Percentiles rank a stretch among this genome's conserved stretches.
These are phyloP conservation scores for Daldinia sp. DNA, from an alignment of 2,329 filamentous ascomycete genomes.

Conservation along the genomic window DNA sequence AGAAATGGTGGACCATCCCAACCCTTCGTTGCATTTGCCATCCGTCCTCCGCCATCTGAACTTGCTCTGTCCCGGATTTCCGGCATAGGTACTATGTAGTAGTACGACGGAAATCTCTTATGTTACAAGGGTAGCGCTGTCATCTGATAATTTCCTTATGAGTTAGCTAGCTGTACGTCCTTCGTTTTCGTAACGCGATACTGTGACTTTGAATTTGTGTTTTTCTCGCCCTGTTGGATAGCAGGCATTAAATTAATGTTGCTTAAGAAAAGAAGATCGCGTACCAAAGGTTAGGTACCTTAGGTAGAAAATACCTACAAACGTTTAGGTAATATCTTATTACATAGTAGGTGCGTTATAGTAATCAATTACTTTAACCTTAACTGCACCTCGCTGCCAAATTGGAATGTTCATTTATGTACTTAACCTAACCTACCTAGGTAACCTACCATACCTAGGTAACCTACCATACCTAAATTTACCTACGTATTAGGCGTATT, in stretches of 20 bases:
- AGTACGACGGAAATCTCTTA: conserved; percentile 37
- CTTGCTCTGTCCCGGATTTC: conserved; percentile 36
- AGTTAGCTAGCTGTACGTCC: conserved; percentile 27
- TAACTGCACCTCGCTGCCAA: conserved; percentile 4
- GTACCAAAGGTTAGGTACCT: background rate
- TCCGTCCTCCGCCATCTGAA: conserved; percentile 38
- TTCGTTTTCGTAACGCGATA: conserved; percentile 10
- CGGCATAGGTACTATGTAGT: conserved; percentile 22
- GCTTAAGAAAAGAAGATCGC: background rate
- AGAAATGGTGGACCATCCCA: conserved; percentile 8
- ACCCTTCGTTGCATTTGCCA: conserved; percentile 41
- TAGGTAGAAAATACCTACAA: too few species aligned
- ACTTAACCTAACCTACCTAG: background rate
- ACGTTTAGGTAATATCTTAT: too few species aligned
- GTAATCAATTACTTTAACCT: background rate
- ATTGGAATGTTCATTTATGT: background rate
- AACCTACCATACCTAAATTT: too few species aligned
- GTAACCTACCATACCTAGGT: too few species aligned
- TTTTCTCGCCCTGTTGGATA: background rate
- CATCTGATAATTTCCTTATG: conserved; percentile 32
- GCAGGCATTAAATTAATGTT: background rate
- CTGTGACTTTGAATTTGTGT: background rate
- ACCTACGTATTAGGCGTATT: background rate
- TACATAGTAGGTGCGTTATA: too few species aligned
- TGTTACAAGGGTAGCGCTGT: conserved; percentile 33